These are phyloP conservation scores for Delphinella strobiligena DNA, from an alignment of 2,329 filamentous ascomycete species.

Conservation along the genomic window DNA sequence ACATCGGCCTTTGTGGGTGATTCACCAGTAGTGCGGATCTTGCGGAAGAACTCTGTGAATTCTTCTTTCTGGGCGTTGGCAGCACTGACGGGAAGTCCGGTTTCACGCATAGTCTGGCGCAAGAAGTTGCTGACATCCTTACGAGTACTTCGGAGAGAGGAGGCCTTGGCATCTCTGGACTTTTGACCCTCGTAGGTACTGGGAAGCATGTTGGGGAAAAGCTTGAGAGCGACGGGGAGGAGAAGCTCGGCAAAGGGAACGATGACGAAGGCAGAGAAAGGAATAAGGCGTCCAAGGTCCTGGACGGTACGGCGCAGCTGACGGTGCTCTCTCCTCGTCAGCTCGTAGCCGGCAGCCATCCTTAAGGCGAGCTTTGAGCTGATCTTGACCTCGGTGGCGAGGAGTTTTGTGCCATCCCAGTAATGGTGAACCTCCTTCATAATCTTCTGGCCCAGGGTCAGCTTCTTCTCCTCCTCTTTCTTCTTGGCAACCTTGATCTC, in stretches of 20 bases:
- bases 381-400: slow-evolving; percentile 85
- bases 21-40: slow-evolving; percentile 74
- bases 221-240: slow-evolving; percentile 76
- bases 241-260: slow-evolving; percentile 92
- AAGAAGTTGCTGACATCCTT: slow-evolving; percentile 92
- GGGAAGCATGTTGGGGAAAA: slow-evolving; percentile 95
- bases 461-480: slow-evolving; percentile 66
- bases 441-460: slow-evolving; percentile 82
- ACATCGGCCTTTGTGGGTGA: slow-evolving; percentile 79
- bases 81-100: slow-evolving; percentile 76
- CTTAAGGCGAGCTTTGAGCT: slow-evolving; percentile 84
- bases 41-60: slow-evolving; percentile 94
- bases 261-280: slow-evolving; percentile 94
- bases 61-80: slow-evolving; percentile 83
- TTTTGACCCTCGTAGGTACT: slow-evolving; percentile 93
- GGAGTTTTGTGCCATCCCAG: slow-evolving; percentile 95
- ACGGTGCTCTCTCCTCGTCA: slow-evolving; percentile 83
- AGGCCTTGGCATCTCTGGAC: slow-evolving; percentile 80
- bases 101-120: slow-evolving; percentile 78
- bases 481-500: slow-evolving; percentile 47
- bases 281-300: slow-evolving; percentile 82
- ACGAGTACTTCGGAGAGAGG: slow-evolving; percentile 66
- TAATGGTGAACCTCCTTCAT: slow-evolving; percentile 92
- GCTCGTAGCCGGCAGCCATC: slow-evolving; percentile 96
- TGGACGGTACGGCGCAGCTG: slow-evolving; percentile 89